Conservation (phyloP, 371 early-diverging fungal genomes). For the Mucor plumbeus region DNA sequence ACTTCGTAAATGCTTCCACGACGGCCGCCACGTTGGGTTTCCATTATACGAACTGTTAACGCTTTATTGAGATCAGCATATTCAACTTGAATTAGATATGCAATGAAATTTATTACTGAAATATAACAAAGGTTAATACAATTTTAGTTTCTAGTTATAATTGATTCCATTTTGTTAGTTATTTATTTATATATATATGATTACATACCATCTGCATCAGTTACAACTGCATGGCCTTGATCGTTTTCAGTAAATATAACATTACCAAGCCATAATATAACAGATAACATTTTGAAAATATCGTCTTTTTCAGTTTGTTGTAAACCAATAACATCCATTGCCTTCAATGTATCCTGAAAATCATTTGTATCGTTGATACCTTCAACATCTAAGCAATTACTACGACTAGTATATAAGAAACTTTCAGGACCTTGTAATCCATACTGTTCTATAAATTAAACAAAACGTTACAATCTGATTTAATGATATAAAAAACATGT, state of each 20-base stretch:
- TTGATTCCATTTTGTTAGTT: no score
- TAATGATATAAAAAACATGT: neutral
- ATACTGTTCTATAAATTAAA: constrained; percentile 57
- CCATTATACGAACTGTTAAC: constrained; percentile 75
- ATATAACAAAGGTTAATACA: no score
- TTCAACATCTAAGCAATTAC: constrained; percentile 79
- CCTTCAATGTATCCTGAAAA: constrained; percentile 75
- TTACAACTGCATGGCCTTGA: constrained; percentile 64
- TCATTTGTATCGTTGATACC: constrained; percentile 81
- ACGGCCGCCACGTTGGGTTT: constrained; percentile 82
- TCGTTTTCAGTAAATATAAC: constrained; percentile 74
- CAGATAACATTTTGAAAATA: constrained; percentile 81
- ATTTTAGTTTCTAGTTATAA: no score
- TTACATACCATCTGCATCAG: constrained; percentile 64
- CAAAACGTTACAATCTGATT: neutral
- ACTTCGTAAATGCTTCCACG: constrained; percentile 83
- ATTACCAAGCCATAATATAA: constrained; percentile 87
- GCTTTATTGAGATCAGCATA: constrained; percentile 66
- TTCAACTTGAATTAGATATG: constrained; percentile 77
- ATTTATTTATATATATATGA: neutral
- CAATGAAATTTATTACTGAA: constrained; percentile 74
- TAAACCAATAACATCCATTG: constrained; percentile 85
- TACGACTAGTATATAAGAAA: constrained; percentile 76
- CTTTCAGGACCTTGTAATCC: constrained; percentile 85
- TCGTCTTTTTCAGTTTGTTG: constrained; percentile 73